Base-by-base conservation (phyloP, 2,329 filamentous ascomycete species). In the Amauroascus niger region DNA sequence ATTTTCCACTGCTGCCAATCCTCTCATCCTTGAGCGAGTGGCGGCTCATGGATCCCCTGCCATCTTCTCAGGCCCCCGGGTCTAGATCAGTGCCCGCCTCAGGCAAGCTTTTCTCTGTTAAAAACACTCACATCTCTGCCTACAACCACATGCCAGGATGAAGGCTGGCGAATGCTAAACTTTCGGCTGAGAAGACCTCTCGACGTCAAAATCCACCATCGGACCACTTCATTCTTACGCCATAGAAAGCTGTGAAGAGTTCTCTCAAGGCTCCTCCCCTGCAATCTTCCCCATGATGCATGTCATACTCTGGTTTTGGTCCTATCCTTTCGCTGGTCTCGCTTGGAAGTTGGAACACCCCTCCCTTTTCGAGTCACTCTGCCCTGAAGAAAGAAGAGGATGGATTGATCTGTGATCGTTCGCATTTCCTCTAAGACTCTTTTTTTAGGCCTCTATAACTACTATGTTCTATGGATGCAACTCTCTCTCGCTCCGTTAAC, bases 121-220 rank as follows among this genome's bases (percentile, higher is more conserved):
- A n/a, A n/a, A n/a, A 35, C 8, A 35, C 11, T 30, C 13, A 11
- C 22, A 4, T 43, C 9, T 43, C 40, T 7, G 40, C 13, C 26
- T 43, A 4, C 18, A 26, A 11, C 37, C 16, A 20, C 37, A 35
- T 7, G 33, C 26, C 26, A 30, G 26, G 5, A 30, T 9, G 9
- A 30, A 5, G n/a, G n/a, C n/a, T n/a, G n/a, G n/a, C n/a, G n/a
- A n/a, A n/a, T n/a, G n/a, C 30, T 6, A 48, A 33, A 20, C 14
- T 48, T 48, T 48, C 45, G 18, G 14, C 28, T 7, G 26, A 18
- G 45, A 48, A 33, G 45, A 48, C 20, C 45, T 48, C 20, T 33
- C 9, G 28, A 35, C 45, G 7, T 40, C 7, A 2, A 39, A 49
- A 49, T 49, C 47, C 47, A 39, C 33, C 8, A 28, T n/a, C n/a